Evolutionary conservation across 2,329 filamentous ascomycete species (phyloP).

Genomic region (Colletotrichum sp.): DNA sequence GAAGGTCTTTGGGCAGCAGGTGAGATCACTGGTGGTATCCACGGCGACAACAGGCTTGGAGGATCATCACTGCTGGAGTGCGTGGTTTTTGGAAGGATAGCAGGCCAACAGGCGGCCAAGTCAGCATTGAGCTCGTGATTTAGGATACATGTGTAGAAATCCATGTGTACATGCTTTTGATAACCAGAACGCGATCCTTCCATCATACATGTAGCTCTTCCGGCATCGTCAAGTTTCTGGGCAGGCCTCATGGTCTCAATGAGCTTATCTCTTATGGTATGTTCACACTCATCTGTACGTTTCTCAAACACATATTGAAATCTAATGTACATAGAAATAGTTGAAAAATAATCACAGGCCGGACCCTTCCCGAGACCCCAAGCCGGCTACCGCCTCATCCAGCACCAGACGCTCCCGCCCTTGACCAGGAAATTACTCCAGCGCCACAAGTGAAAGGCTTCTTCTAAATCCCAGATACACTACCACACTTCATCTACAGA

Average conservation of each 20-base stretch:
- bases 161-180: not conserved
- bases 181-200: not conserved
- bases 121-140: not conserved
- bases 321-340: not conserved
- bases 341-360: not conserved
- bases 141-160: not conserved
- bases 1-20: constrained; percentile 66
- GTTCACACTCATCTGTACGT: not conserved
- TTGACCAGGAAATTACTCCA: not conserved
- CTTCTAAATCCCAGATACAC: not conserved
- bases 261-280: not conserved
- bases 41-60: constrained; percentile 67
- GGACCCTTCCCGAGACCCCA: not conserved
- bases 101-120: constrained; percentile 52
- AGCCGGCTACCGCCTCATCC: not conserved
- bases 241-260: not conserved
- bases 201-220: not conserved
- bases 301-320: not conserved
- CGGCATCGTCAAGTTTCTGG: not conserved
- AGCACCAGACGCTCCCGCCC: not conserved
- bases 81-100: constrained; percentile 66
- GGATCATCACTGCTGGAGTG: constrained; percentile 68
- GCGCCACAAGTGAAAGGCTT: not conserved
- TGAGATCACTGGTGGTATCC: constrained; percentile 68
- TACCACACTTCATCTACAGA: not conserved